Evolutionary conservation across 768 basidiomycete genomes (phyloP).

Genomic region (Boletus sp.): DNA sequence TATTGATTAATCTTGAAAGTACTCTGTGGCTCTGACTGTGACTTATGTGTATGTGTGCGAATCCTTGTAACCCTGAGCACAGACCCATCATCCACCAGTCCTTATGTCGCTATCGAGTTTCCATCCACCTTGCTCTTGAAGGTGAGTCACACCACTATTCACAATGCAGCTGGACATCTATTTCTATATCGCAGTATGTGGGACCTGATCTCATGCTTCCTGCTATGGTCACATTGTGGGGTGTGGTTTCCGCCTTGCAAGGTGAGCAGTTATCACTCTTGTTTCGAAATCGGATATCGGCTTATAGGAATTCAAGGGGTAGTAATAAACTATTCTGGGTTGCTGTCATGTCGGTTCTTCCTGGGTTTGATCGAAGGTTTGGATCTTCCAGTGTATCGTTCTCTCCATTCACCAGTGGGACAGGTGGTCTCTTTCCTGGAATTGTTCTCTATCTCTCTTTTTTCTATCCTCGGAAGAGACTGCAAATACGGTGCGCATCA

Average conservation of each 20-base stretch:
- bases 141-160: conserved; percentile 15
- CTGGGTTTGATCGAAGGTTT: conserved; percentile 60
- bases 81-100: conserved; percentile 22
- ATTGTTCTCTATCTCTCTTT: conserved; percentile 56
- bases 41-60: conserved; percentile 23
- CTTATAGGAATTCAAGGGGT: conserved; percentile 33
- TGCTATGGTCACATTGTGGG: conserved; percentile 62
- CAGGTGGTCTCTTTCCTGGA: conserved; percentile 59
- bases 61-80: not conserved
- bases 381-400: not conserved
- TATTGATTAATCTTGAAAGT: conserved; percentile 20
- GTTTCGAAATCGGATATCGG: not conserved
- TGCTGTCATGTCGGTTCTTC: conserved; percentile 50
- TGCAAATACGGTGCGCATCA: conserved; percentile 23
- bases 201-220: conserved; percentile 62
- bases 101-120: conserved; percentile 56
- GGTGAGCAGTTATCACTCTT: conserved; percentile 31
- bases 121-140: conserved; percentile 61
- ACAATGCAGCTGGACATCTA: not conserved
- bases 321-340: conserved; percentile 49
- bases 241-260: conserved; percentile 58
- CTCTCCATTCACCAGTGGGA: conserved; percentile 1
- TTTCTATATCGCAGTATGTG: conserved; percentile 23
- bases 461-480: conserved; percentile 36
- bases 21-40: conserved; percentile 33